phyloP scores from a whole-genome alignment of 805 yeast species.

The Yarrowia sp. region DNA sequence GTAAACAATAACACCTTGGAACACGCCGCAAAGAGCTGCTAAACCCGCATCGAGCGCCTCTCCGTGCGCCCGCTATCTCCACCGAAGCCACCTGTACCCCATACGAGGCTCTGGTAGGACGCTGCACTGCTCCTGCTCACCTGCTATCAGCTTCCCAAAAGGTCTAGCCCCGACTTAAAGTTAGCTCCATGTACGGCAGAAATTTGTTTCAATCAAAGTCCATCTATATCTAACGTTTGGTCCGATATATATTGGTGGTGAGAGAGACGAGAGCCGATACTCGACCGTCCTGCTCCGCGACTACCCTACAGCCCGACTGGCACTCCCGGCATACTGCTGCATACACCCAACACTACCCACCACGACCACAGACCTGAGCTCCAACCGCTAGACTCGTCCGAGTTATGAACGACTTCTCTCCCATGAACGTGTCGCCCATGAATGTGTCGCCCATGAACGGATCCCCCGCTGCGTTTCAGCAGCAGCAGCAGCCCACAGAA shows the following conservation, averaged over 20 bases:
- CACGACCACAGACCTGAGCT: not conserved
- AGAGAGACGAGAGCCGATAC: not conserved
- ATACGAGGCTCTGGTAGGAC: not conserved
- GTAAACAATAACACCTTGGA: not conserved
- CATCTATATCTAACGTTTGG: not conserved
- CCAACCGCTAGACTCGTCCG: not conserved
- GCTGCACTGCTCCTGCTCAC: not conserved
- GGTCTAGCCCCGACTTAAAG: slow-evolving; percentile 20
- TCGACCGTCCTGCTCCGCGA: not conserved
- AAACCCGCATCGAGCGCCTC: too few relatives aligned
- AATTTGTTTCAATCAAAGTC: slow-evolving; percentile 17
- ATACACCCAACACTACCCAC: not conserved
- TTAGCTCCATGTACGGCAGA: slow-evolving; percentile 25
- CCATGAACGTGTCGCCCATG: slow-evolving; percentile 23
- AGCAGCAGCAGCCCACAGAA: not conserved
- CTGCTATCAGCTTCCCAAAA: slow-evolving; percentile 21
- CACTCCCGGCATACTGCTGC: not conserved
- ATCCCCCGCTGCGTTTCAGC: not conserved
- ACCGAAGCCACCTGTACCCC: slow-evolving; percentile 5
- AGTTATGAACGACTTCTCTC: slow-evolving; percentile 22
- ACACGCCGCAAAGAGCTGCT: too few relatives aligned
- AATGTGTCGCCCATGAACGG: slow-evolving; percentile 21
- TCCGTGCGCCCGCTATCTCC: slow-evolving; percentile 9
- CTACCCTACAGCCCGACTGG: not conserved
- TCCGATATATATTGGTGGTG: not conserved